These are phyloP conservation scores for Mucor saturninus DNA, from an alignment of 371 early-diverging fungal genomes.

Conservation along the genomic window DNA sequence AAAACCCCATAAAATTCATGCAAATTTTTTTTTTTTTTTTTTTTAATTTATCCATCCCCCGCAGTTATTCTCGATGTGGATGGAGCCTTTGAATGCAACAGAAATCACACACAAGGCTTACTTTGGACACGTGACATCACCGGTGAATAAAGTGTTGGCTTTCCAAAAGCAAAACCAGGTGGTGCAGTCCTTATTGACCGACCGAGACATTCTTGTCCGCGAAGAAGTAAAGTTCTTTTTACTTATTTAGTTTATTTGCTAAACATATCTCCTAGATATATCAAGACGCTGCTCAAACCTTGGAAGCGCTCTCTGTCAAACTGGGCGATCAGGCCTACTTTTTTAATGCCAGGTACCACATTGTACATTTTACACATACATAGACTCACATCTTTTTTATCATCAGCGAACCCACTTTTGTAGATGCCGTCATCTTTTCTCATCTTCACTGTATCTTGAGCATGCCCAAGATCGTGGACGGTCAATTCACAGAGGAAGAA, in stretches of 20 bases:
- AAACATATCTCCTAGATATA: conserved; percentile 47
- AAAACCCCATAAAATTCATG: conserved; percentile 3
- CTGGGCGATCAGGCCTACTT: conserved; percentile 58
- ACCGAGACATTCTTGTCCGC: conserved; percentile 49
- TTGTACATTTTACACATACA: background rate
- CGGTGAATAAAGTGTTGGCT: conserved; percentile 38
- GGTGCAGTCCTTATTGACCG: conserved; percentile 36
- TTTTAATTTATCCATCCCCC: background rate
- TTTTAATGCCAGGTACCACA: conserved; percentile 55
- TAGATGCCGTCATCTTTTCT: conserved; percentile 67
- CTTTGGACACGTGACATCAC: conserved; percentile 48
- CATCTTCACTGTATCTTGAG: conserved; percentile 62
- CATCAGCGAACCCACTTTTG: conserved; percentile 54
- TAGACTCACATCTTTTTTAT: too few species aligned
- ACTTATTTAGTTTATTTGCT: background rate
- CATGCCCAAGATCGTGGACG: conserved; percentile 34
- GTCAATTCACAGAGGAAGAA: conserved; percentile 38
- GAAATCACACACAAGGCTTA: conserved; percentile 38
- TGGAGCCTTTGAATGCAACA: conserved; percentile 51
- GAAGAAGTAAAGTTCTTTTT: conserved; percentile 45
- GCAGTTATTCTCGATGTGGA: conserved; percentile 54
- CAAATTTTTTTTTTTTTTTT: background rate
- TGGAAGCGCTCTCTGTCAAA: conserved; percentile 61
- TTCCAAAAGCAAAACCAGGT: conserved; percentile 45
- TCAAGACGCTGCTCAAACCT: conserved; percentile 57